Conservation (phyloP, 2,329 filamentous ascomycete genomes). For the Diaporthe sp. region DNA sequence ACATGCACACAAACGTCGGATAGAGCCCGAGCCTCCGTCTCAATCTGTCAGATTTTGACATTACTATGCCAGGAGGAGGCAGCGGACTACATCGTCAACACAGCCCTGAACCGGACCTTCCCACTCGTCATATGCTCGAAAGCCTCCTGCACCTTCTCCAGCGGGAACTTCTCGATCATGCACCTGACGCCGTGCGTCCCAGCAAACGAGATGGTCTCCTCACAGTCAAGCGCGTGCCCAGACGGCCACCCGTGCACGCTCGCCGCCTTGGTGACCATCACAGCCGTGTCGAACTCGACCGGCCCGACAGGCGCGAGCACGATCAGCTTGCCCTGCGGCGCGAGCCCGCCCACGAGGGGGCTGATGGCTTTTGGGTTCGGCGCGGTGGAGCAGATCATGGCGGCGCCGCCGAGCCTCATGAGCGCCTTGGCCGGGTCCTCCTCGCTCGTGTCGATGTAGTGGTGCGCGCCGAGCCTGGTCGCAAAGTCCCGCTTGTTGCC, state of each 20-base stretch:
- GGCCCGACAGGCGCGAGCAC: slow-evolving; percentile 62
- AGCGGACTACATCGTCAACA: slow-evolving; percentile 29
- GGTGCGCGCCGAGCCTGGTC: slow-evolving; percentile 66
- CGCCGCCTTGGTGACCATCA: slow-evolving; percentile 60
- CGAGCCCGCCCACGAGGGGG: slow-evolving; percentile 63
- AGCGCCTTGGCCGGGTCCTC: slow-evolving; percentile 61
- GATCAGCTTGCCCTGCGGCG: slow-evolving; percentile 64
- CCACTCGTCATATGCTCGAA: slow-evolving; percentile 40
- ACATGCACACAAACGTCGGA: not conserved
- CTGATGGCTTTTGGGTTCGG: slow-evolving; percentile 67
- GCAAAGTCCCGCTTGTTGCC: slow-evolving; percentile 77
- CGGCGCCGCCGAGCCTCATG: slow-evolving; percentile 67
- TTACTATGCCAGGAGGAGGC: too few relatives aligned
- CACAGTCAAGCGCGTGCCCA: slow-evolving; percentile 69
- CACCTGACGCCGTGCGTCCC: slow-evolving; percentile 70
- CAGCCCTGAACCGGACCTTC: slow-evolving; percentile 32
- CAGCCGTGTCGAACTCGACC: slow-evolving; percentile 54
- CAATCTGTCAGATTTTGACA: too few relatives aligned
- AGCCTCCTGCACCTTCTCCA: slow-evolving; percentile 56
- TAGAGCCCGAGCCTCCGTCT: not conserved
- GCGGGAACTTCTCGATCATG: slow-evolving; percentile 70
- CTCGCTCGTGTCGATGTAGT: slow-evolving; percentile 67
- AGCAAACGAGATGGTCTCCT: slow-evolving; percentile 74
- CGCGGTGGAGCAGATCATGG: slow-evolving; percentile 70
- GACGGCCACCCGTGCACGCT: slow-evolving; percentile 71